phyloP scores from a whole-genome alignment of 768 basidiomycete genomes.

The Cubamyces sp. region DNA sequence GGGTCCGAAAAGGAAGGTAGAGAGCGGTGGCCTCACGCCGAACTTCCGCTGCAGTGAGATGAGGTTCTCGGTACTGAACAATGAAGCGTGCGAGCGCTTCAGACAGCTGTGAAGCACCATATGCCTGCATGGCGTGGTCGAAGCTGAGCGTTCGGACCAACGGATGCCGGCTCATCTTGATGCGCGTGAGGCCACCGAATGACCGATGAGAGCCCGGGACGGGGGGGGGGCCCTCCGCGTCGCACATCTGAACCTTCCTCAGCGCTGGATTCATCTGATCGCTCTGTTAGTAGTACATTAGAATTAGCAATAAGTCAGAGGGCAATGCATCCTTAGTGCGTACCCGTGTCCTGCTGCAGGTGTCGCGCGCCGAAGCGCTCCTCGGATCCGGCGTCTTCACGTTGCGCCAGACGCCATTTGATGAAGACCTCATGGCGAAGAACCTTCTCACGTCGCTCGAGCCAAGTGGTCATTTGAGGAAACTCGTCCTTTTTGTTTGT shows the following conservation, averaged over 20 bases:
- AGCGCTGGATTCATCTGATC: background rate
- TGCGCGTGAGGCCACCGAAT: background rate
- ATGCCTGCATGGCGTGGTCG: background rate
- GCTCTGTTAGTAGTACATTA: background rate
- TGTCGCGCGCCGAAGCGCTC: background rate
- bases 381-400: background rate
- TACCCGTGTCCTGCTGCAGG: no score
- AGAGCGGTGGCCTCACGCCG: conserved; percentile 18
- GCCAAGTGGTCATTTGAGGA: conserved; percentile 46
- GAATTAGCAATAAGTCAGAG: no score
- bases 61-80: background rate
- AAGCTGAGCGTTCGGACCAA: background rate
- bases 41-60: conserved; percentile 6
- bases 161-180: background rate
- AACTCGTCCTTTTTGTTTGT: conserved; percentile 28
- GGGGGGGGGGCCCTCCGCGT: no score
- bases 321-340: no score
- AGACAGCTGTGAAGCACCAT: background rate
- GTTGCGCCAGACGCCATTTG: conserved; percentile 22
- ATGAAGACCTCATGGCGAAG: conserved; percentile 30
- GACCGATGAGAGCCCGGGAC: no score
- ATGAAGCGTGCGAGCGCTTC: background rate
- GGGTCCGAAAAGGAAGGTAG: conserved; percentile 28
- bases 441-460: conserved; percentile 40
- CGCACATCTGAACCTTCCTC: background rate